Percentiles rank a stretch among this genome's conserved stretches.
phyloP scores from a whole-genome alignment of 2,329 filamentous ascomycete species.

The Chalaropsis thielavioides region DNA sequence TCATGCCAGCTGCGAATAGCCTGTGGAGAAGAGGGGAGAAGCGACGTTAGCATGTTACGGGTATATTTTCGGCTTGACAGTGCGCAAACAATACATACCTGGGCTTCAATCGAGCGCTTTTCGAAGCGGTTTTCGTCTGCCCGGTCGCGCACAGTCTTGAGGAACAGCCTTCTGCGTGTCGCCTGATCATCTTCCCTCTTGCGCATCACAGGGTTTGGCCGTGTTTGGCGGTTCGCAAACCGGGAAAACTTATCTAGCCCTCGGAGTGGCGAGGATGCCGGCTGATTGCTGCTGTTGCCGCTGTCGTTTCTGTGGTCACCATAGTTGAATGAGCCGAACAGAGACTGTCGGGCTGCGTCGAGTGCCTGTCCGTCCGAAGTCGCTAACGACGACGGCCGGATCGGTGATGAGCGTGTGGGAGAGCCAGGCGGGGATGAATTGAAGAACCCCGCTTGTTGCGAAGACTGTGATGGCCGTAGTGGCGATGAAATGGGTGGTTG shows the following conservation, averaged over 20 bases:
- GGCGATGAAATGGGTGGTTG: constrained; percentile 33
- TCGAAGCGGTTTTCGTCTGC: constrained; percentile 46
- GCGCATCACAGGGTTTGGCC: constrained; percentile 48
- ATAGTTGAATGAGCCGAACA: constrained; percentile 4
- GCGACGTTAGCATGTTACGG: neutral
- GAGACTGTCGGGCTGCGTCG: constrained; percentile 25
- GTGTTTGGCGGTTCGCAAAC: constrained; percentile 40
- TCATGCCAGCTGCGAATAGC: constrained; percentile 17
- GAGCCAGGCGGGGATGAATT: constrained; percentile 12
- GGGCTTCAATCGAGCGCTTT: constrained; percentile 47
- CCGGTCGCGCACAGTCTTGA: constrained; percentile 50
- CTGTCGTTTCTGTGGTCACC: neutral
- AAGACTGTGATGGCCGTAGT: constrained; percentile 42
- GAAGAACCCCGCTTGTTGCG: constrained; percentile 7
- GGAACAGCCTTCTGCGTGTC: constrained; percentile 50
- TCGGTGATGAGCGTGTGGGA: constrained; percentile 11
- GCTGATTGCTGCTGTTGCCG: neutral
- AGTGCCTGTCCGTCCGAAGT: constrained; percentile 18
- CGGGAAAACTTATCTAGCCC: constrained; percentile 25
- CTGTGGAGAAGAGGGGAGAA: neutral
- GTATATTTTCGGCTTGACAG: neutral
- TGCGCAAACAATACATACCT: constrained; percentile 22
- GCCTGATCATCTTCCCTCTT: constrained; percentile 49
- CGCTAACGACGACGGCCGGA: constrained; percentile 27
- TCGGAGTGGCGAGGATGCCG: constrained; percentile 4